A percentile compares a stretch with the other conserved stretches of the same genome.
Conservation (phyloP, 1,284 basidiomycete genomes). For the Ustilago curta region DNA sequence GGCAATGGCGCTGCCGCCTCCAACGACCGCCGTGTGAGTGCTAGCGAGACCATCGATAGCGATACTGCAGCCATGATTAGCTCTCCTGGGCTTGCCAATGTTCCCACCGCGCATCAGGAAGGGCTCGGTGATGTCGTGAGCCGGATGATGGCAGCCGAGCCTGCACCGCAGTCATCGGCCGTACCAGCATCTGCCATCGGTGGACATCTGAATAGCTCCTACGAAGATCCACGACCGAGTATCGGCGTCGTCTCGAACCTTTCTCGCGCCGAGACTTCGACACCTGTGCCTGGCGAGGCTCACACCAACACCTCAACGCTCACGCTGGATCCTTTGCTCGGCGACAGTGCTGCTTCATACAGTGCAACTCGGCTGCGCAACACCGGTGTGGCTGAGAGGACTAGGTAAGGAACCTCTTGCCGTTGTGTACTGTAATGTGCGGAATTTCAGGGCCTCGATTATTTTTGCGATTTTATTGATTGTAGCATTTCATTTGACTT, state of each 20-base stretch:
- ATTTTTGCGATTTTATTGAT: neutral
- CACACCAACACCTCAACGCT: constrained; percentile 22
- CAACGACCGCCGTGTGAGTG: constrained; percentile 29
- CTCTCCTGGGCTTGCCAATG: constrained; percentile 20
- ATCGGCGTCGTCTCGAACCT: constrained; percentile 29
- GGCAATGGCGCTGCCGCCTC: constrained; percentile 7
- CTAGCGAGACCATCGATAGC: constrained; percentile 48
- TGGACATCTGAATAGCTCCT: neutral
- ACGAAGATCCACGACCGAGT: constrained; percentile 32
- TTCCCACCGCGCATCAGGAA: constrained; percentile 34
- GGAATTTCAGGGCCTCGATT: neutral
- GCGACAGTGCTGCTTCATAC: constrained; percentile 26
- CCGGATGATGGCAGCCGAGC: constrained; percentile 42
- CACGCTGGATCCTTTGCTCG: constrained; percentile 43
- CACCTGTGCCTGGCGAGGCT: constrained; percentile 8
- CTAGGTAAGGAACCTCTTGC: neutral
- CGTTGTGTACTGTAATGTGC: no score
- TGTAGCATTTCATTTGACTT: constrained; percentile 2
- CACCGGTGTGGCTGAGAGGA: constrained; percentile 3
- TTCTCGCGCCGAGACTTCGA: constrained; percentile 21
- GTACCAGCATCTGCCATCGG: constrained; percentile 21
- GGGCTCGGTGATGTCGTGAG: constrained; percentile 42
- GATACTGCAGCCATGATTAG: constrained; percentile 42
- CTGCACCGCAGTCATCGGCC: constrained; percentile 8
- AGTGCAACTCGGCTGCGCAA: neutral